These are phyloP conservation scores for Aspergillus hortae DNA, from an alignment of 2,329 filamentous ascomycete species.

Conservation along the genomic window DNA sequence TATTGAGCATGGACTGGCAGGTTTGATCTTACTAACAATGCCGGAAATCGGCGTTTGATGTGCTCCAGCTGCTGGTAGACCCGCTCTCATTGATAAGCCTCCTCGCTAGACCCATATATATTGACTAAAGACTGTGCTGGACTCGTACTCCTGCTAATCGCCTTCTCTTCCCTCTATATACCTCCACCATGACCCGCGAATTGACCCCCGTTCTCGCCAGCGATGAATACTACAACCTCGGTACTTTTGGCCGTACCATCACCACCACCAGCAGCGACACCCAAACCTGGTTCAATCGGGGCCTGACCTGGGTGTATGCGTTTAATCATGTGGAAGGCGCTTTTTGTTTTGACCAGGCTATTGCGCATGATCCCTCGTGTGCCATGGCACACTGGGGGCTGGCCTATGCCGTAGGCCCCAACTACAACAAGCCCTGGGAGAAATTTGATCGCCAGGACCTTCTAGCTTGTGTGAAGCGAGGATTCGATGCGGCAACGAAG, in stretches of 20 bases:
- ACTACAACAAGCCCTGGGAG: constrained; percentile 54
- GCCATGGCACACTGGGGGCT: constrained; percentile 50
- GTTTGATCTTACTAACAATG: too few species aligned
- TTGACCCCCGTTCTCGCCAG: constrained; percentile 10
- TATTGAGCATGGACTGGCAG: too few species aligned
- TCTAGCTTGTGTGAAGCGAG: constrained; percentile 41
- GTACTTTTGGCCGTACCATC: constrained; percentile 54
- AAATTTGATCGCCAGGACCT: constrained; percentile 45
- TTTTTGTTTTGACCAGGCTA: constrained; percentile 45
- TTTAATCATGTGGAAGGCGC: constrained; percentile 74
- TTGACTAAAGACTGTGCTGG: too few species aligned
- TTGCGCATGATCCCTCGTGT: constrained; percentile 40
- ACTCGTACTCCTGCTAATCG: too few species aligned
- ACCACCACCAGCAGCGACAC: constrained; percentile 51
- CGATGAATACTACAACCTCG: constrained; percentile 52
- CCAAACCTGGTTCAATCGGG: constrained; percentile 68
- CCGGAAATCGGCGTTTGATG: too few species aligned
- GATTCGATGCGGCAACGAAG: constrained; percentile 41
- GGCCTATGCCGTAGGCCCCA: constrained; percentile 48
- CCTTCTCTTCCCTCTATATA: too few species aligned
- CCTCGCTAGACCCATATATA: too few species aligned
- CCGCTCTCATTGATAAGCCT: too few species aligned
- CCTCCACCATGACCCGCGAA: not conserved
- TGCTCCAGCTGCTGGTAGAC: too few species aligned
- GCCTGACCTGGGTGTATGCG: constrained; percentile 68